Base-by-base conservation (phyloP, 805 yeast species). In the Saturnispora besseyi region DNA sequence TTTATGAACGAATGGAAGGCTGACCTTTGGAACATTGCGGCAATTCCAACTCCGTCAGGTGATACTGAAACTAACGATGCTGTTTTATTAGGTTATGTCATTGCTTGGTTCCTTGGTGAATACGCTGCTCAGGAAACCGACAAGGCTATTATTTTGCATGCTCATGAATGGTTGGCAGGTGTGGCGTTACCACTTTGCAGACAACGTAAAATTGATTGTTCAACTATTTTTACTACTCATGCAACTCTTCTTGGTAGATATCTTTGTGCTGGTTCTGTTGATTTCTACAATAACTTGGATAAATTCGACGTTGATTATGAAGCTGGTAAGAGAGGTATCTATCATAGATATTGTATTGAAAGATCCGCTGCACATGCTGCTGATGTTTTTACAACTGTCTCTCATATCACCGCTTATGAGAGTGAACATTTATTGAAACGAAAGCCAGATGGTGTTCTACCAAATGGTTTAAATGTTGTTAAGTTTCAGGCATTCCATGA, bases 141-240 rank as follows among this genome's bases (percentile, higher is more conserved):
- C 48, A 81, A 91, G 59, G 97, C 98, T 0, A 89, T 93, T 46
- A 82, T 91, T 53, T 82, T 93, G 50, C 99, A 91, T 64, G 90
- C 86, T 66, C 99, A 91, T 71, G 99, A 91, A 71, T 91, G 99
- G 99, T 76, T 91, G 51, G 97, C 99, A 1, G 97, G 98, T 59
- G 89, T 93, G 43, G 96, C 96, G 0, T 72, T 93, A 53, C 97
- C 99, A 0, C 73, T 91, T 51, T 89, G 96, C 66, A 76, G 96
- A 61, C 87, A 87, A 67, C 81, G 98, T 61, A 78, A 88, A 60
- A 83, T 91, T 52, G 99, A 91, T 62, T 89, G 88, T 53, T 88
- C 96, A 52, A 90, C 99, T 26, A 84, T 91, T 55, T 91, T 91
- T 74, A 91, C 99, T 37, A 91, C 99, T 22, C 99, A 91, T 67